These are phyloP conservation scores for Ceriops zippeliana DNA, from an alignment of 345 rosid genomes.

Conservation along the genomic window DNA sequence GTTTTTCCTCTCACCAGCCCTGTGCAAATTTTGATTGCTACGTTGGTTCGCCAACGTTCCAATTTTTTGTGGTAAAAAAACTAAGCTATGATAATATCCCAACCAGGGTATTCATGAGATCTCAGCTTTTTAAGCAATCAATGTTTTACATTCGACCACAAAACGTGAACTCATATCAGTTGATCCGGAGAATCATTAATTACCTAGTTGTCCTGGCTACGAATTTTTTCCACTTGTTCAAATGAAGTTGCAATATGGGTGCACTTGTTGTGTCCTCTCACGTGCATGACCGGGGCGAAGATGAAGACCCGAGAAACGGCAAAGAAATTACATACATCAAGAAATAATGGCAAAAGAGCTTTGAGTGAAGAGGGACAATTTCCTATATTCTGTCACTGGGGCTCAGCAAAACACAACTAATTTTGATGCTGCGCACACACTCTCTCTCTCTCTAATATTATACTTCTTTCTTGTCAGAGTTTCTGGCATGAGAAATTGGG, in stretches of 20 bases:
- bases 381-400: slow-evolving; percentile 39
- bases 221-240: background rate
- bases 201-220: background rate
- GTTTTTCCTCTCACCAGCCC: background rate
- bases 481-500: background rate
- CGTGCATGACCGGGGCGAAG: slow-evolving; percentile 29
- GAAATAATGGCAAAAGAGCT: slow-evolving; percentile 14
- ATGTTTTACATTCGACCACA: too few species aligned
- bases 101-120: too few species aligned
- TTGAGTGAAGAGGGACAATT: slow-evolving; percentile 22
- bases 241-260: slow-evolving; percentile 6
- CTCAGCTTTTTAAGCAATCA: too few species aligned
- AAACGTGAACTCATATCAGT: too few species aligned
- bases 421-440: background rate
- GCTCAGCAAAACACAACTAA: background rate
- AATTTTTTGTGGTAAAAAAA: too few species aligned
- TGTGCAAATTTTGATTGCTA: too few species aligned
- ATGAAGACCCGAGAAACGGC: background rate
- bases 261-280: slow-evolving; percentile 28
- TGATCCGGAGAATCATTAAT: background rate
- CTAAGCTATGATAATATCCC: too few species aligned
- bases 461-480: background rate
- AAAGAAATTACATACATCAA: background rate
- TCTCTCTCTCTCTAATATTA: background rate
- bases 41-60: too few species aligned